Evolutionary conservation across 352 stramenopile species (phyloP), one percentile per base, ranked within the genome.

Genomic region (Pythium pyrilobum): DNA sequence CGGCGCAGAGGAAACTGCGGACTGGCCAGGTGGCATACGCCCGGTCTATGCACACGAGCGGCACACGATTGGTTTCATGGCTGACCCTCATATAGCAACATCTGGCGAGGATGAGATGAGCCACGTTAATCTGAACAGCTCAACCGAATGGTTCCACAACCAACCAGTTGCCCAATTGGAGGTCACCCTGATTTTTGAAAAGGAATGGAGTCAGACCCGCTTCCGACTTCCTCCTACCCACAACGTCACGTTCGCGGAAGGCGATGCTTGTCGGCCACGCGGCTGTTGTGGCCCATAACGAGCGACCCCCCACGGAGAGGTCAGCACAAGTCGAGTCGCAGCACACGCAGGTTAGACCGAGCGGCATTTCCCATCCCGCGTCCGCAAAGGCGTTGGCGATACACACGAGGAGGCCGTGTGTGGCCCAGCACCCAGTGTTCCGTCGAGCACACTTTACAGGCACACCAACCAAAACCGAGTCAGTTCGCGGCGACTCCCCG

Each of bases 201-300:
- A 3, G 21, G 2, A 25, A 44, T 4, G 31, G 38, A 44, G 38
- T 44, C 38, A 44, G 38, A 44, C 20, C 18, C 7, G 37, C 5
- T 18, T 11, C 21, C 41, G 27, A 48, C 41, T 36, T 36, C 31
- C 8, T 36, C 31, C 8, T 36, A 36, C 25, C 3, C 13, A 21
- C 41, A 48, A 48, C 27, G 41, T 48, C n/a, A n/a, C n/a, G n/a
- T n/a, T 48, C 41, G 25, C 20, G 27, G 41, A 48, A 48, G 27
- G 31, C 41, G 41, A 37, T 15, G 27, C 27, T 45, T 1, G 23
- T 45, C 23, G 20, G 39, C 25, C 41, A 44, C 38, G n/a, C n/a
- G n/a, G 31, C 31, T 36, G 15, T 36, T 36, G 31, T 8, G 8
- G 9, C 31, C 8, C 31, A 15, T 15, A 36, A 36, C 8, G 15